Percentiles rank a stretch among this genome's conserved stretches.
These are phyloP conservation scores for Wallacemonas rigidus DNA, from an alignment of 208 protist species.

Conservation along the genomic window DNA sequence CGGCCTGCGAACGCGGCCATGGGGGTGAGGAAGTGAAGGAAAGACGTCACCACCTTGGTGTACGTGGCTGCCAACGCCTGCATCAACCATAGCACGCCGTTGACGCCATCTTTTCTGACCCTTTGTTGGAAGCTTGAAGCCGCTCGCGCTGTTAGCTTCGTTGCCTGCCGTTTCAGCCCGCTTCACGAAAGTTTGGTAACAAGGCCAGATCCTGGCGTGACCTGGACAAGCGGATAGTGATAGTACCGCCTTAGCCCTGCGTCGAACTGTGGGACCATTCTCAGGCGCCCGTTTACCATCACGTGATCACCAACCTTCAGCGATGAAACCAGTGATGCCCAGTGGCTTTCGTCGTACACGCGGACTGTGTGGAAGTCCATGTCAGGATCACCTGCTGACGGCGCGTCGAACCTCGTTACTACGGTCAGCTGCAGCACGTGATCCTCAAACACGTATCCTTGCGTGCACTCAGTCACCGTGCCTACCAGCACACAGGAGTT, in stretches of 20 bases:
- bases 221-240: conserved; percentile 87
- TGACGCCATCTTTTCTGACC: no score
- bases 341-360: conserved; percentile 62
- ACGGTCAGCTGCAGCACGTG: conserved; percentile 87
- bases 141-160: not conserved
- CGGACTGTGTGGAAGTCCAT: conserved; percentile 88
- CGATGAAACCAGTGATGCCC: conserved; percentile 40
- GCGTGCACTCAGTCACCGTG: conserved; percentile 71
- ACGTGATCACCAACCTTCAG: conserved; percentile 54
- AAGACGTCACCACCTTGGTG: no score
- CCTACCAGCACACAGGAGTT: conserved; percentile 84
- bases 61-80: no score
- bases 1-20: no score
- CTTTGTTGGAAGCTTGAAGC: no score
- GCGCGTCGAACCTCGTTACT: conserved; percentile 76
- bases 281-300: conserved; percentile 71
- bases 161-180: not conserved
- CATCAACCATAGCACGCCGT: no score
- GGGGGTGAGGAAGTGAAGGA: no score
- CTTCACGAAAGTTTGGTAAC: conserved; percentile 23
- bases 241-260: conserved; percentile 78
- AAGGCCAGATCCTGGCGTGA: conserved; percentile 61
- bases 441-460: conserved; percentile 87
- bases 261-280: conserved; percentile 89
- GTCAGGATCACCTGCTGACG: conserved; percentile 80